Evolutionary conservation across 1,284 basidiomycete genomes (phyloP).

Genomic region (Microbotryum silenes-acaulis): DNA sequence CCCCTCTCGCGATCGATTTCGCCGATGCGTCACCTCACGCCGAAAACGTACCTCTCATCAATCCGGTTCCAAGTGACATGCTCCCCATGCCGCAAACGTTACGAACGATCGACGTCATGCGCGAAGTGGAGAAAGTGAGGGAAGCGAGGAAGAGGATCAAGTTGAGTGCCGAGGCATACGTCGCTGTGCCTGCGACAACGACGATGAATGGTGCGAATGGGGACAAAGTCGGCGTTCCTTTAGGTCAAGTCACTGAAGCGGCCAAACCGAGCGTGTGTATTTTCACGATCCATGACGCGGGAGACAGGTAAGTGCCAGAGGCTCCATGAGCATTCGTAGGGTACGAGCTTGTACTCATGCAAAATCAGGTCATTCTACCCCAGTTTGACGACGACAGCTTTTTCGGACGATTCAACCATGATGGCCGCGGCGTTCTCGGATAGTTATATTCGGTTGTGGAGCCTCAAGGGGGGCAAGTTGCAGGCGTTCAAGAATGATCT

Average conservation of each 20-base stretch:
- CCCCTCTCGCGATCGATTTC: slow-evolving; percentile 14
- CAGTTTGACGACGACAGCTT: slow-evolving; percentile 77
- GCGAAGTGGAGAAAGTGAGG: slow-evolving; percentile 81
- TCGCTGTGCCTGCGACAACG: slow-evolving; percentile 2
- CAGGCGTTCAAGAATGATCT: slow-evolving; percentile 69
- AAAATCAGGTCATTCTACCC: slow-evolving; percentile 1
- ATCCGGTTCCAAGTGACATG: slow-evolving; percentile 65
- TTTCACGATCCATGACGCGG: slow-evolving; percentile 83
- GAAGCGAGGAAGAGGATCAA: slow-evolving; percentile 85
- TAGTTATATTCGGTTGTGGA: slow-evolving; percentile 93
- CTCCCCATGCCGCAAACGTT: slow-evolving; percentile 72
- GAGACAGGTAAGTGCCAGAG: slow-evolving; percentile 62
- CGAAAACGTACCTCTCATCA: slow-evolving; percentile 22
- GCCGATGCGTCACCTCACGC: slow-evolving; percentile 5
- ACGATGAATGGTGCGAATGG: slow-evolving; percentile 1
- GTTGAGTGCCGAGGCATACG: slow-evolving; percentile 62
- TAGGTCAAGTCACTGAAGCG: slow-evolving; percentile 10
- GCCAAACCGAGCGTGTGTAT: slow-evolving; percentile 72
- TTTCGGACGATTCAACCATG: slow-evolving; percentile 85
- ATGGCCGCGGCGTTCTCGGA: slow-evolving; percentile 95
- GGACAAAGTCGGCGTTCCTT: slow-evolving; percentile 1
- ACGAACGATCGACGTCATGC: slow-evolving; percentile 76
- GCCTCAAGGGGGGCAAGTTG: slow-evolving; percentile 82
- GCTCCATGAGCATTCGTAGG: no score
- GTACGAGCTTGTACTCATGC: background rate